Evolutionary conservation across 2,329 filamentous ascomycete species (phyloP), one percentile per base, ranked within the genome.

Genomic region (Niveomyces coronatus): DNA sequence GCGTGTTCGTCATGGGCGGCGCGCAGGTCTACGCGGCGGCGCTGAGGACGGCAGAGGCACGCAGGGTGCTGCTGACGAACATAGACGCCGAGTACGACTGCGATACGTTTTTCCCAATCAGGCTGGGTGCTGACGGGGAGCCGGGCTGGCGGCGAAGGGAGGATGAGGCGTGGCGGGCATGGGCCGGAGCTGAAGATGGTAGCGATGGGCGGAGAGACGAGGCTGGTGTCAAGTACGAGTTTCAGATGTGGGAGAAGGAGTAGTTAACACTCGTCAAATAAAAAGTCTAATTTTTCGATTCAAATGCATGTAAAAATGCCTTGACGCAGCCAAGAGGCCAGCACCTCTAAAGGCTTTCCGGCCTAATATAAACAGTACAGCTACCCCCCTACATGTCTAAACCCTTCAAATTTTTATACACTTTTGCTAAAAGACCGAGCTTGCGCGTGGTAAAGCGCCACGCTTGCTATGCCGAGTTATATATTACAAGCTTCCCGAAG

Each of bases 1-100:
- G 74, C 49, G 70, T 86, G 4, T 96, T 88, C 58, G 74, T 96
- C 30, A 95, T 98, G 51, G 91, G 91, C 17, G 91, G 91, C 4
- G 83, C 78, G 40, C 82, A 87, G 62, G 80, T 96, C 47, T 98
- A 96, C 60, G 67, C 65, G 27, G 72, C 79, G 16, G 80, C 85
- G 11, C 64, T 96, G 53, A 55, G 62, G 48, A 50, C 76, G 41
- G 54, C 59, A 29, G 68, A 76, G 55, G 67, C 77, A 29, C 70
- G 64, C 49, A 64, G 78, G 28, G 71, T 91, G 39, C 58, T 91
- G 44, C 62, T 89, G 46, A 91, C 85, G 35, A 70, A 74, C 45
- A 72, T 93, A 24, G 53, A 70, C 46, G 64, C 62, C 4, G 81
- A 85, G 33, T 89, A 79, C 59, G 79, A 82, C 41, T 88, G 83